Percentiles rank a stretch among this genome's conserved stretches.
phyloP scores from a whole-genome alignment of 495 filamentous ascomycete species.

The Penicillium diatomitis region DNA sequence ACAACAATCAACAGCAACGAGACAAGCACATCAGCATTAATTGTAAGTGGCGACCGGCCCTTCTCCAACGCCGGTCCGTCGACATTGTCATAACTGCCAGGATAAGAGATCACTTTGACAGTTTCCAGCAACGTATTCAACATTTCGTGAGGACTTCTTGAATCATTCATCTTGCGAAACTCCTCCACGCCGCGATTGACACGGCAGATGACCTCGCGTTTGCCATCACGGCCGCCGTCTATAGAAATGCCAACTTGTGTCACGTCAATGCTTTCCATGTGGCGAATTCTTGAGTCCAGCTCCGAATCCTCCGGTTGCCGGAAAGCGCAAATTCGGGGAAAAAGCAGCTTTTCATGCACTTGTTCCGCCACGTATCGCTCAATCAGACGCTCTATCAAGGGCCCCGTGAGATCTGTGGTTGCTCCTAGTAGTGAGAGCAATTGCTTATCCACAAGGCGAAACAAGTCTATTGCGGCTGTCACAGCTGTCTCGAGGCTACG shows the following conservation, averaged over 20 bases:
- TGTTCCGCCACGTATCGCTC: constrained; percentile 94
- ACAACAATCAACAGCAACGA: constrained; percentile 87
- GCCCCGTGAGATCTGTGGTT: constrained; percentile 88
- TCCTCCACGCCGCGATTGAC: constrained; percentile 74
- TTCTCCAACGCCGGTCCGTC: constrained; percentile 46
- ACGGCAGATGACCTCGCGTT: constrained; percentile 60
- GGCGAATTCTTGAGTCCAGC: constrained; percentile 77
- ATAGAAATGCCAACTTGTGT: constrained; percentile 85
- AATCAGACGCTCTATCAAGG: constrained; percentile 83
- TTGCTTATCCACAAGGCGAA: constrained; percentile 90
- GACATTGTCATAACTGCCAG: constrained; percentile 27
- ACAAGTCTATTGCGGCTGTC: constrained; percentile 88
- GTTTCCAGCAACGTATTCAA: constrained; percentile 79
- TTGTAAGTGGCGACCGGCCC: constrained; percentile 54
- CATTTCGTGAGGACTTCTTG: constrained; percentile 91
- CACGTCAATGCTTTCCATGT: constrained; percentile 90
- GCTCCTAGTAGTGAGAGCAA: constrained; percentile 86
- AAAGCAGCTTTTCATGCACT: constrained; percentile 77
- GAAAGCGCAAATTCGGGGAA: constrained; percentile 70
- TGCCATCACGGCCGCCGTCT: constrained; percentile 60
- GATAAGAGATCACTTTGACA: constrained; percentile 67
- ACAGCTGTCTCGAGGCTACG: constrained; percentile 82
- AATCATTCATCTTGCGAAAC: constrained; percentile 77
- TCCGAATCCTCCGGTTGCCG: constrained; percentile 80
- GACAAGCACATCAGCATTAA: constrained; percentile 94